phyloP scores from a whole-genome alignment of 2,329 filamentous ascomycete genomes.

The Penicillium hordei region DNA sequence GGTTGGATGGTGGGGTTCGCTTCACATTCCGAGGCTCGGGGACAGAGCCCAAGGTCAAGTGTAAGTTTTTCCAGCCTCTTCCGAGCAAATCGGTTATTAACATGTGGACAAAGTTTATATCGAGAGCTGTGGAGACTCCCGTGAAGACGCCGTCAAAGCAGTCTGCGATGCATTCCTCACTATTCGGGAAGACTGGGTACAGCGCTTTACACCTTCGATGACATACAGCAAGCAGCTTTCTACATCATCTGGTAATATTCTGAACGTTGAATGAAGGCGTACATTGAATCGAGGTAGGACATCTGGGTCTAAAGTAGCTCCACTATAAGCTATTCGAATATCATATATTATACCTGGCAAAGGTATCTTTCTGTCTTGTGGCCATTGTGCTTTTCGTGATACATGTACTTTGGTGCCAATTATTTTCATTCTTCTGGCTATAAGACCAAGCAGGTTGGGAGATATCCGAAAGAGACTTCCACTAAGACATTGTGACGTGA shows the following conservation, averaged over 20 bases:
- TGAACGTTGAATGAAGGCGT: conserved; percentile 24
- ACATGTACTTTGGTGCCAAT: no score
- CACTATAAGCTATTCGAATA: neutral
- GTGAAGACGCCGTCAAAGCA: conserved; percentile 35
- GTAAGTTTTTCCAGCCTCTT: conserved; percentile 34
- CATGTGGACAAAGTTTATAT: conserved; percentile 37
- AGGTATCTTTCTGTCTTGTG: neutral
- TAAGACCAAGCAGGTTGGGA: no score
- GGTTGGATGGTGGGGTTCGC: conserved; percentile 54
- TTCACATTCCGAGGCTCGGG: conserved; percentile 63
- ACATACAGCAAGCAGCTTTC: conserved; percentile 35
- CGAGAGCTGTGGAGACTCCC: conserved; percentile 41
- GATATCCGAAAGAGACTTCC: no score
- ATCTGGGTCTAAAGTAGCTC: neutral
- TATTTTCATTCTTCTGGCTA: no score
- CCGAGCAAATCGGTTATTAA: neutral
- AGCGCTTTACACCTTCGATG: conserved; percentile 40
- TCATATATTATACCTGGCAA: neutral
- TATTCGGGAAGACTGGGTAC: conserved; percentile 42
- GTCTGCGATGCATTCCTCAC: conserved; percentile 41
- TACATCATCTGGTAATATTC: conserved; percentile 41
- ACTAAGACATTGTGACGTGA: no score
- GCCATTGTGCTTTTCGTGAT: neutral
- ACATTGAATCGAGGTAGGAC: neutral
- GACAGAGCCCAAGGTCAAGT: conserved; percentile 67